phyloP scores from a whole-genome alignment of 1,284 basidiomycete species.

The Ceratobasidium sp. region DNA sequence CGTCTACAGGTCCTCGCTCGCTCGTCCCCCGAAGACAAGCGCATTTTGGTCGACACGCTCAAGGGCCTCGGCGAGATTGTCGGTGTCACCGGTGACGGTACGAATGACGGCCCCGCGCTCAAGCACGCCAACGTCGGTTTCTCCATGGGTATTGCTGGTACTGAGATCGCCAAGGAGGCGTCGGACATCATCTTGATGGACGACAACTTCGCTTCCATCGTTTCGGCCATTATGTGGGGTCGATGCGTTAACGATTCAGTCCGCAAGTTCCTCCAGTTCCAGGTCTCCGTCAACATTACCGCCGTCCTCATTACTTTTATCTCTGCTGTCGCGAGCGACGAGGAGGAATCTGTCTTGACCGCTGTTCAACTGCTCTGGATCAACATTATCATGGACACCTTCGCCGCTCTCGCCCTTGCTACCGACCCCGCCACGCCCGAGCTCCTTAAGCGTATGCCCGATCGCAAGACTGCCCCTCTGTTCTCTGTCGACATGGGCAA shows the following conservation, averaged over 20 bases:
- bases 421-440: conserved; percentile 89
- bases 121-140: conserved; percentile 95
- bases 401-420: conserved; percentile 94
- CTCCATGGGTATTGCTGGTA: conserved; percentile 98
- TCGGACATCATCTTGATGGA: conserved; percentile 99
- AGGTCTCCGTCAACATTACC: conserved; percentile 94
- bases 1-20: conserved; percentile 75
- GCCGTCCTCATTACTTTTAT: conserved; percentile 95
- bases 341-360: conserved; percentile 85
- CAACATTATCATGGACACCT: conserved; percentile 98
- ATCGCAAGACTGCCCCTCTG: conserved; percentile 84
- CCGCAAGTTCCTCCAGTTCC: conserved; percentile 98
- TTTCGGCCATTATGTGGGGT: conserved; percentile 98
- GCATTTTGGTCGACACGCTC: conserved; percentile 87
- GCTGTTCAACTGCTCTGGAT: conserved; percentile 98
- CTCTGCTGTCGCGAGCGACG: conserved; percentile 79
- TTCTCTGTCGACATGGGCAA: conserved; percentile 94
- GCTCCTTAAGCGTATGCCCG: conserved; percentile 88
- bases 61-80: conserved; percentile 91
- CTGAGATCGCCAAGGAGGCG: conserved; percentile 98
- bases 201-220: conserved; percentile 96
- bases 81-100: conserved; percentile 97
- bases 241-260: conserved; percentile 98
- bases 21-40: conserved; percentile 98
- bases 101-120: conserved; percentile 96